Percentiles rank a stretch among this genome's conserved stretches.
Evolutionary conservation across 2,329 filamentous ascomycete species (phyloP).

Genomic region (Oidium heveae): DNA sequence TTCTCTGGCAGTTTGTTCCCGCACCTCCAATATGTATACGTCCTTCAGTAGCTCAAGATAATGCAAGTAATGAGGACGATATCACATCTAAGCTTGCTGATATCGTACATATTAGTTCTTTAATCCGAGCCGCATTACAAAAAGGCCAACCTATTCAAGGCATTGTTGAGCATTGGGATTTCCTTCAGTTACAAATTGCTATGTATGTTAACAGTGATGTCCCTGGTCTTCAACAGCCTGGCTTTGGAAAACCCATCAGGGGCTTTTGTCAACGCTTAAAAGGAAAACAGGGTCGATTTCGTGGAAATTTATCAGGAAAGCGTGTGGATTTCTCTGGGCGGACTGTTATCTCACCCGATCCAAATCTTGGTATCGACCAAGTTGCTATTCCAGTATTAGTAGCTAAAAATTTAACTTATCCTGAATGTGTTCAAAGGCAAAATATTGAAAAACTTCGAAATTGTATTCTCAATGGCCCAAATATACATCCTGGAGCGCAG

Average conservation of each 20-base stretch:
- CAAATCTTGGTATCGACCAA: conserved; percentile 78
- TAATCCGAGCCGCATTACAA: conserved; percentile 58
- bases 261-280: conserved; percentile 91
- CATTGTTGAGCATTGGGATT: conserved; percentile 97
- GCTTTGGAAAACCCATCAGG: conserved; percentile 67
- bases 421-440: conserved; percentile 61
- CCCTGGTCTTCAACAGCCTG: conserved; percentile 70
- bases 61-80: conserved; percentile 84
- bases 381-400: conserved; percentile 78
- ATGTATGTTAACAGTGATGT: conserved; percentile 97
- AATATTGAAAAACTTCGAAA: conserved; percentile 63
- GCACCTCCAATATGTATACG: conserved; percentile 85
- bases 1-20: conserved; percentile 89
- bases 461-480: conserved; percentile 50
- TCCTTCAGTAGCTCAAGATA: conserved; percentile 81
- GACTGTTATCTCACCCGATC: conserved; percentile 93
- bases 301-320: conserved; percentile 90
- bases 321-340: conserved; percentile 95
- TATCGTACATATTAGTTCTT: conserved; percentile 75
- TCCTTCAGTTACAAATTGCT: conserved; percentile 77
- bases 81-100: conserved; percentile 92
- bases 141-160: conserved; percentile 68
- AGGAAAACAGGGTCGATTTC: conserved; percentile 90
- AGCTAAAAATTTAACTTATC: conserved; percentile 92
- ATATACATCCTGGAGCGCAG: conserved; percentile 72